Evolutionary conservation across 2,329 filamentous ascomycete genomes (phyloP), one percentile per base, ranked within the genome.

Genomic region (Colletotrichum sp.): DNA sequence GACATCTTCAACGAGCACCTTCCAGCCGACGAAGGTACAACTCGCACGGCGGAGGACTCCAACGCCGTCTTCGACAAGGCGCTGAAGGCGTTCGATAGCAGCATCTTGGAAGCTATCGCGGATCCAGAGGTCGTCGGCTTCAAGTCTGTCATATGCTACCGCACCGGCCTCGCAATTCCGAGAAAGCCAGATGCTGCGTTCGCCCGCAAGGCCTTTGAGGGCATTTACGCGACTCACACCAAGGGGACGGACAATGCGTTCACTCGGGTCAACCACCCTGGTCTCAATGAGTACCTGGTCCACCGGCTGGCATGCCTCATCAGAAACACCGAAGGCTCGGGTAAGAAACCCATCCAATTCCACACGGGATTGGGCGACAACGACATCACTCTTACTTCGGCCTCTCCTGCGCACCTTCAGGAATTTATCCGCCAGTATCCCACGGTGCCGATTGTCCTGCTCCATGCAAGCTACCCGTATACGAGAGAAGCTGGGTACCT

Each of bases 361-460:
- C 95, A 98, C 80, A 97, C 94, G 0, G 95, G 95, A 0, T 88
- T 97, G 0, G 95, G 95, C 1, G 95, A 97, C 80, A 94, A 93
- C 78, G 95, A 97, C 79, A 93, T 97, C 67, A 90, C 88, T 6
- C 86, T 98, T 30, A 86, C 91, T 4, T 90, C 90, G 67, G 90
- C 94, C 0, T 96, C 95, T 57, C 95, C 95, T 1, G 91, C 94
- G 1, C 92, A 94, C 79, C 85, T 98, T 28, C 94, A 98, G 80
- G 85, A 88, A 0, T 91, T 98, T 74, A 95, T 97, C 78, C 90
- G 92, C 52, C 86, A 89, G 24, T 96, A 94, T 78, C 90, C 93
- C 0, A 87, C 87, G 0, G 91, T 96, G 0, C 93, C 94, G 1
- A 93, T 98, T 71, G 93, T 98, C 4, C 86, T 98, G 10, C 89